Conservation (phyloP, 2,329 filamentous ascomycete species). For the Allantophomopsis lycopodina region DNA sequence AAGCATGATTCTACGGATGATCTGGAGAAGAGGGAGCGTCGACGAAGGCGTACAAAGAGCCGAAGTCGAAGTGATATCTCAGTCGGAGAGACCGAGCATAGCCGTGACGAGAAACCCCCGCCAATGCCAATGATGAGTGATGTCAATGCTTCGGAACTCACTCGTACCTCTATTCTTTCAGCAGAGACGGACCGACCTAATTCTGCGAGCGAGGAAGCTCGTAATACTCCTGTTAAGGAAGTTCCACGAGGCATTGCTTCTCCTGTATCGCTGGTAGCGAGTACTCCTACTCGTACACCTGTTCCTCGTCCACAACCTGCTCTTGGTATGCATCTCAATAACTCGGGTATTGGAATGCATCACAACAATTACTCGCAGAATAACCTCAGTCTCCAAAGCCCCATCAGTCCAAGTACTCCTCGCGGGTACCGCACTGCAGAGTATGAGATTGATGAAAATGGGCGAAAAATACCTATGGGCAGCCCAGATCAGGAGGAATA, state of each 20-base stretch:
- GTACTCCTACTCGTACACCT: constrained; percentile 47
- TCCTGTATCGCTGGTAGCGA: constrained; percentile 30
- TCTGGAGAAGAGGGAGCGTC: constrained; percentile 27
- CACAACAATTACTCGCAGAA: constrained; percentile 34
- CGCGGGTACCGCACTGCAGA: constrained; percentile 12
- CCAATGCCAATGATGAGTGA: constrained; percentile 85
- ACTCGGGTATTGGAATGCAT: constrained; percentile 44
- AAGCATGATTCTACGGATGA: constrained; percentile 52
- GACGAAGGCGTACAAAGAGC: constrained; percentile 25
- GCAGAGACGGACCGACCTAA: constrained; percentile 62
- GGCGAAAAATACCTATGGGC: constrained; percentile 15
- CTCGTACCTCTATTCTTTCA: constrained; percentile 74
- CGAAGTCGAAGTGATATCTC: constrained; percentile 33
- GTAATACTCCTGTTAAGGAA: constrained; percentile 41
- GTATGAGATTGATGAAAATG: constrained; percentile 19
- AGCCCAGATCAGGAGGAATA: constrained; percentile 5
- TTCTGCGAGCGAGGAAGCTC: constrained; percentile 48
- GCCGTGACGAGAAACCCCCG: constrained; percentile 42
- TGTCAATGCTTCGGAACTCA: constrained; percentile 75
- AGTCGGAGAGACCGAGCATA: constrained; percentile 34
- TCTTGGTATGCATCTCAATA: constrained; percentile 51
- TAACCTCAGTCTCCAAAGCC: constrained; percentile 29
- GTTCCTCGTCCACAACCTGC: constrained; percentile 34
- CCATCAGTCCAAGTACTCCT: constrained; percentile 28
- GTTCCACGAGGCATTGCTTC: constrained; percentile 48